These are phyloP conservation scores for Xerocomus brunneocitrinus DNA, from an alignment of 768 basidiomycete species.

Conservation along the genomic window DNA sequence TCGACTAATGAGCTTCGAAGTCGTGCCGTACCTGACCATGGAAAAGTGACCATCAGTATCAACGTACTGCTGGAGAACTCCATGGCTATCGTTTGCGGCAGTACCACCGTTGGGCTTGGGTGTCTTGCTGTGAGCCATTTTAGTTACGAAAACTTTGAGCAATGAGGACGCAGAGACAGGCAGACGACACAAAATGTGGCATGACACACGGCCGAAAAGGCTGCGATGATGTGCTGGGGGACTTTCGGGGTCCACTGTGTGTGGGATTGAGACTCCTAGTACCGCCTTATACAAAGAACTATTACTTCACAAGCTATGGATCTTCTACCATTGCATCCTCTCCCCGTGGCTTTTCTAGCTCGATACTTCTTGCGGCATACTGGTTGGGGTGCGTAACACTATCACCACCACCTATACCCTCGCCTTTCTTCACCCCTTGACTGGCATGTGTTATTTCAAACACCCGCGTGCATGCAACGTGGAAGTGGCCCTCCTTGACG, in stretches of 20 bases:
- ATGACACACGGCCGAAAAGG: conserved; percentile 5
- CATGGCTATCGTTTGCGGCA: conserved; percentile 15
- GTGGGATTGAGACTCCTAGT: conserved; percentile 13
- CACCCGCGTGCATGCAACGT: conserved; percentile 95
- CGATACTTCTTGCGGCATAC: conserved; percentile 71
- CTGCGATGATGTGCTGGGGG: conserved; percentile 1
- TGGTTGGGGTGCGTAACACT: conserved; percentile 94
- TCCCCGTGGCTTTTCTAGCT: conserved; percentile 46
- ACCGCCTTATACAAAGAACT: conserved; percentile 11
- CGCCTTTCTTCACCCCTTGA: conserved; percentile 77
- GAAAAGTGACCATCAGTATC: conserved; percentile 96
- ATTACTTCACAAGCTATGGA: background rate
- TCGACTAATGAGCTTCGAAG: conserved; percentile 3
- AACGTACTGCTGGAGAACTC: conserved; percentile 71
- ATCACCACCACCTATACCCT: conserved; percentile 82
- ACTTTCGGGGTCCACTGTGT: conserved; percentile 13
- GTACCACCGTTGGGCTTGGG: conserved; percentile 19
- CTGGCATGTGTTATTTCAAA: conserved; percentile 87
- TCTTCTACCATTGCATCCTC: conserved; percentile 46
- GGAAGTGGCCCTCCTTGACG: conserved; percentile 79
- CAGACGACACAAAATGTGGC: conserved; percentile 31
- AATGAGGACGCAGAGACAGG: conserved; percentile 3
- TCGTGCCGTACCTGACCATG: conserved; percentile 71
- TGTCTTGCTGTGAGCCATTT: conserved; percentile 30
- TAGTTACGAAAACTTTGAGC: conserved; percentile 1